Conservation (phyloP, 768 basidiomycete species). For the Leccinum arenicola region DNA sequence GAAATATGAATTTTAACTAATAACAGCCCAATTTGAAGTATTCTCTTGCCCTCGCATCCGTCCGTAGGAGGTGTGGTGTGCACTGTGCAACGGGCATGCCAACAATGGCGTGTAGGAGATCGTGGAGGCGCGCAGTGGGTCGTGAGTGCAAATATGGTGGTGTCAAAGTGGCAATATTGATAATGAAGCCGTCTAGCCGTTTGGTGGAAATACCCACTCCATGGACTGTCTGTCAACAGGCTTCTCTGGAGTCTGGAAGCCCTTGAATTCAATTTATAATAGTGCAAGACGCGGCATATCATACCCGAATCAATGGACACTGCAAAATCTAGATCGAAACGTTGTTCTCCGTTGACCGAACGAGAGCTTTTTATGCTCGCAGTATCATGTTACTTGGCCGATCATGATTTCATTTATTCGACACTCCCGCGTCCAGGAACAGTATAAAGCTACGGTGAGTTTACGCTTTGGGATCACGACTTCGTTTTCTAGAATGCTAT, state of each 20-base stretch:
- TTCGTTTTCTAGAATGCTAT: slow-evolving; percentile 13
- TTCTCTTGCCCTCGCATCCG: not conserved
- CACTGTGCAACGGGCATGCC: not conserved
- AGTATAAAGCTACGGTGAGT: not conserved
- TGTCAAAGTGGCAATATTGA: not conserved
- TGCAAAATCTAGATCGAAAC: not conserved
- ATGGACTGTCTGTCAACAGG: slow-evolving; percentile 1
- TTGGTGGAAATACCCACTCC: slow-evolving; percentile 14
- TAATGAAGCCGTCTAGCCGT: not conserved
- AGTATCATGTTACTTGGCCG: not conserved
- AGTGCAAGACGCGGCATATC: not conserved
- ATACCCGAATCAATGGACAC: not conserved
- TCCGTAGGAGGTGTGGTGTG: slow-evolving; percentile 3
- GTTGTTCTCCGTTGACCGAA: not conserved
- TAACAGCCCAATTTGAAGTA: slow-evolving; percentile 1
- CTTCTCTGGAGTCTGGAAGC: not conserved
- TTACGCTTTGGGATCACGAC: slow-evolving; percentile 2
- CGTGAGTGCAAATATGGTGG: not conserved
- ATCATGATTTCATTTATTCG: slow-evolving; percentile 4
- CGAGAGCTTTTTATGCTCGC: not conserved
- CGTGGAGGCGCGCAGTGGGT: slow-evolving; percentile 5
- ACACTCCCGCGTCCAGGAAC: slow-evolving; percentile 15
- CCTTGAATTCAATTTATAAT: not conserved
- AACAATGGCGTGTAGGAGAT: slow-evolving; percentile 2
- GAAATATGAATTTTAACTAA: not conserved